phyloP scores from a whole-genome alignment of 176 grass and related monocot species.

The Oryza glumipatula region DNA sequence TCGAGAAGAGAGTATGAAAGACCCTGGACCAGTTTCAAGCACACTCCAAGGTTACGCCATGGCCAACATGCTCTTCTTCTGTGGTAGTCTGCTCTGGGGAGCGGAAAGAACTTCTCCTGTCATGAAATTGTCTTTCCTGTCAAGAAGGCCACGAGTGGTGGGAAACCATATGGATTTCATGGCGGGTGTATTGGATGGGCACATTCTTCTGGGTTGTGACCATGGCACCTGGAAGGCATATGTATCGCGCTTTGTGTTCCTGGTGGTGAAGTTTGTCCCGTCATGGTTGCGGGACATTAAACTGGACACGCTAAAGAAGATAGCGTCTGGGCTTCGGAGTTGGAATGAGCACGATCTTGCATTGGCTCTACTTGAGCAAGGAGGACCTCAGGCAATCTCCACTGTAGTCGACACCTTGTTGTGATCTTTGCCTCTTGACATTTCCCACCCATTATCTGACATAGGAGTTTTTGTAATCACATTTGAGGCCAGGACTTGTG shows the following conservation, averaged over 20 bases:
- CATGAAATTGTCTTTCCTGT: constrained; percentile 58
- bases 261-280: constrained; percentile 86
- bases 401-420: constrained; percentile 57
- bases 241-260: constrained; percentile 68
- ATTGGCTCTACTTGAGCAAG: constrained; percentile 73
- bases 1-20: constrained; percentile 53
- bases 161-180: constrained; percentile 95
- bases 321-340: constrained; percentile 63
- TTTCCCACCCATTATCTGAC: constrained; percentile 8
- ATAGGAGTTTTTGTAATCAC: not conserved
- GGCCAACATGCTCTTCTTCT: constrained; percentile 90
- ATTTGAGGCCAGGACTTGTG: not conserved
- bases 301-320: constrained; percentile 67
- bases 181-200: constrained; percentile 71
- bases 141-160: constrained; percentile 72
- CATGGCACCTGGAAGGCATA: constrained; percentile 86
- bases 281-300: constrained; percentile 79
- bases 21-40: constrained; percentile 54
- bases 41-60: constrained; percentile 83
- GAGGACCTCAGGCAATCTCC: constrained; percentile 56
- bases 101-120: constrained; percentile 43
- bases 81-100: constrained; percentile 77
- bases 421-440: constrained; percentile 13
- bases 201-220: constrained; percentile 82
- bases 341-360: constrained; percentile 87